phyloP scores from a whole-genome alignment of 371 early-diverging fungal genomes.

The Syncephalastrum sp. region DNA sequence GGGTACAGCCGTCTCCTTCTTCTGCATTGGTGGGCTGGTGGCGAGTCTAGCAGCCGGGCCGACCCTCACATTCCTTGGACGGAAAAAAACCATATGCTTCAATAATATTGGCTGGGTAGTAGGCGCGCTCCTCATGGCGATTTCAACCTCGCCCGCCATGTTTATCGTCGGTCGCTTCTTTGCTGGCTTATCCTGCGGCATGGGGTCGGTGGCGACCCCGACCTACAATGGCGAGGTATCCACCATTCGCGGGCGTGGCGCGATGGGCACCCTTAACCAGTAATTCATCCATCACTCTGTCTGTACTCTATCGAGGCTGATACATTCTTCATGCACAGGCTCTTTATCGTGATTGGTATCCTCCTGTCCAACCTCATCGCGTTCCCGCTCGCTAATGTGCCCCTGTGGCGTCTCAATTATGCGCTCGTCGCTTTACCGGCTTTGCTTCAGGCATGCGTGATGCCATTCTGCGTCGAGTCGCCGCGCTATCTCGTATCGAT shows the following conservation, averaged over 20 bases:
- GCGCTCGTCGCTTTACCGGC: conserved; percentile 60
- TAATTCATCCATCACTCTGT: neutral
- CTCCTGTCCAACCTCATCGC: conserved; percentile 56
- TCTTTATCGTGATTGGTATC: conserved; percentile 71
- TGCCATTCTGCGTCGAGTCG: conserved; percentile 69
- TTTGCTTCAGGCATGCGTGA: conserved; percentile 57
- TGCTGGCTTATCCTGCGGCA: conserved; percentile 79
- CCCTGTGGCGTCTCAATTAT: conserved; percentile 62
- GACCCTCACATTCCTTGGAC: conserved; percentile 61
- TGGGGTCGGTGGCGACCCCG: conserved; percentile 74
- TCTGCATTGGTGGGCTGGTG: conserved; percentile 72
- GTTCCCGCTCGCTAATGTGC: conserved; percentile 46
- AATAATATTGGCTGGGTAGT: conserved; percentile 63
- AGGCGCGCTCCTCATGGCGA: conserved; percentile 61
- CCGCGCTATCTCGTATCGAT: conserved; percentile 63
- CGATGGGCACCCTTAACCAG: conserved; percentile 77
- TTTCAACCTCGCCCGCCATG: conserved; percentile 51
- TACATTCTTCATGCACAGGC: conserved; percentile 10
- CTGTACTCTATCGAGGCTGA: neutral
- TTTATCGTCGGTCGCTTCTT: conserved; percentile 78
- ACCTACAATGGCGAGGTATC: conserved; percentile 83
- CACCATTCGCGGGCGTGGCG: conserved; percentile 68
- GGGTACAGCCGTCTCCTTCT: conserved; percentile 68
- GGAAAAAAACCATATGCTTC: conserved; percentile 59
- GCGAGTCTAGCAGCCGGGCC: conserved; percentile 67